Percentiles rank a stretch among this genome's conserved stretches.
Conservation (phyloP, 345 rosid species). For the Eucalyptus fibrosa region DNA sequence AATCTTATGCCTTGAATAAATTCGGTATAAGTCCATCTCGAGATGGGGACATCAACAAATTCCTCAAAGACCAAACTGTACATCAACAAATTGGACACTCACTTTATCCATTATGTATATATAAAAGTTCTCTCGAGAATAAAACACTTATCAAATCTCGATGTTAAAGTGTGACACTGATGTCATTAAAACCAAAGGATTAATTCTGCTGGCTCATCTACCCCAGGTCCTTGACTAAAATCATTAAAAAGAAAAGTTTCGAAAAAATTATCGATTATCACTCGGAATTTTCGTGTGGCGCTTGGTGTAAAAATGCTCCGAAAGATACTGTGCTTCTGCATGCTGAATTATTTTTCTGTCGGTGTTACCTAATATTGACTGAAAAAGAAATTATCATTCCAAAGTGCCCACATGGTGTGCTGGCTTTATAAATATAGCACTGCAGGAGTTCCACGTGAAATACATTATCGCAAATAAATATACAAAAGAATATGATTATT, state of each 20-base stretch:
- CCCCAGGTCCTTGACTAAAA: not conserved
- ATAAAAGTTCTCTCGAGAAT: not conserved
- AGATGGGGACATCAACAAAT: not conserved
- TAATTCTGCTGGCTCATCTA: not conserved
- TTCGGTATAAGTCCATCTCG: not conserved
- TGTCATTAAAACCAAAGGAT: not conserved
- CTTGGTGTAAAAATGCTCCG: not conserved
- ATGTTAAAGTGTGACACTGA: not conserved
- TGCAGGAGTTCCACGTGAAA: not conserved
- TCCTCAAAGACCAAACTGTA: not conserved
- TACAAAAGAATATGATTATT: not conserved
- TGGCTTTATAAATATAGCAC: not conserved
- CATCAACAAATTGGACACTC: not conserved
- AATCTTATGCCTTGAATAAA: not conserved
- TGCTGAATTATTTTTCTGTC: not conserved
- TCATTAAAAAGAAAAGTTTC: not conserved
- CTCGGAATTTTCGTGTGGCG: not conserved
- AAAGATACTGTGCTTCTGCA: not conserved
- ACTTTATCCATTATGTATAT: not conserved
- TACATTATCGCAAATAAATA: not conserved
- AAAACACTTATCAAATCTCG: not conserved
- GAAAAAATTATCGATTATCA: not conserved
- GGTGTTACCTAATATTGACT: not conserved
- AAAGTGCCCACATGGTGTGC: not conserved
- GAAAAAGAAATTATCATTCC: not conserved